These are phyloP conservation scores for Aurinia saxatilis DNA, from an alignment of 345 rosid species.

Conservation along the genomic window DNA sequence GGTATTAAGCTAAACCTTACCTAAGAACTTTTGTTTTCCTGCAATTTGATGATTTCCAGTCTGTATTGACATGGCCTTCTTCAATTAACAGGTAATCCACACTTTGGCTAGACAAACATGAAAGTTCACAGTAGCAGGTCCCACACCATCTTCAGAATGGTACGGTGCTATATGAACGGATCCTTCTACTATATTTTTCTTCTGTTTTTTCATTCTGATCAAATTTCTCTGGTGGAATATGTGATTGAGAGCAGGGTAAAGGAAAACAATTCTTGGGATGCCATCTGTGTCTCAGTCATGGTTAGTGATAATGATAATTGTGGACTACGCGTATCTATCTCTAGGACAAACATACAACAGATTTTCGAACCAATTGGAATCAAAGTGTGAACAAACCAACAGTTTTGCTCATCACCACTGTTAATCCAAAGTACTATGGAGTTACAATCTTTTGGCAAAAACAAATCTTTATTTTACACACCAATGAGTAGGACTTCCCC, in stretches of 20 bases:
- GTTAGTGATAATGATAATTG: conserved; percentile 44
- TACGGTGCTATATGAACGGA: conserved; percentile 20
- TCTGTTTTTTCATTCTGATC: neutral
- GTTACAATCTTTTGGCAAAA: too few relatives aligned
- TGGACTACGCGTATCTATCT: neutral
- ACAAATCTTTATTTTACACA: too few relatives aligned
- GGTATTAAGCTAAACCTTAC: conserved; percentile 39
- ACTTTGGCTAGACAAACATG: conserved; percentile 97
- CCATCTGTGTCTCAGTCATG: conserved; percentile 82
- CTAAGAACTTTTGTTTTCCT: neutral
- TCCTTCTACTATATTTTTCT: neutral
- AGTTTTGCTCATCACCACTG: too few relatives aligned
- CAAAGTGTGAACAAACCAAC: too few relatives aligned
- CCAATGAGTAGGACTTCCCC: too few relatives aligned
- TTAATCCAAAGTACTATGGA: too few relatives aligned
- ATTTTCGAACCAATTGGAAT: too few relatives aligned
- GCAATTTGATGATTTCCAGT: neutral
- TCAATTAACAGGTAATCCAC: conserved; percentile 56
- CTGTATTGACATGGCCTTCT: neutral
- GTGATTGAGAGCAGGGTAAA: conserved; percentile 85
- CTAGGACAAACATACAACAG: too few relatives aligned
- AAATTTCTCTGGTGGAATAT: conserved; percentile 31
- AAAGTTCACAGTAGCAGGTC: conserved; percentile 93
- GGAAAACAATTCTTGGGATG: conserved; percentile 43
- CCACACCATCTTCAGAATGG: conserved; percentile 97